Base-by-base conservation (phyloP, 2,329 filamentous ascomycete species). In the Penicillium brevicompactum region DNA sequence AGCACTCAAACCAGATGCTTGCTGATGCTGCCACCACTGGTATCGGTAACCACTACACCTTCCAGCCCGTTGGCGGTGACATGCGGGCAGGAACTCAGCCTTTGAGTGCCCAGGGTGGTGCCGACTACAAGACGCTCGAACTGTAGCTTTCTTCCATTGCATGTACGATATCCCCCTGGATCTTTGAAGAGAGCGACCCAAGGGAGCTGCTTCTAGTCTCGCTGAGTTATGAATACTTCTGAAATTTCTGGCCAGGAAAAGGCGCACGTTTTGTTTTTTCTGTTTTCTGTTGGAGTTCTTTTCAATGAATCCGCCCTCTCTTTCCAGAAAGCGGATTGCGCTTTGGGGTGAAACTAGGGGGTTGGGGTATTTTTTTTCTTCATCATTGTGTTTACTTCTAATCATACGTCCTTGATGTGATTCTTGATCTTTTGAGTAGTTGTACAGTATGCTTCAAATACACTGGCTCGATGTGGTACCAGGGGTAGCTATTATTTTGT, bases 101-200 rank as follows among this genome's bases (percentile, higher is more conserved):
- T n/a, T 62, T 75, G 63, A 77, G 74, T 43, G 69, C 70, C 4
- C 70, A 74, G 45, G 58, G 62, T n/a, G 75, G 72, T 38, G 70
- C 70, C 31, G 75, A 77, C 52, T 76, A 70, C 65, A 77, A 76
- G 58, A 69, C 68, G 32, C 69, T 76, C 56, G 76, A 78, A 40
- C 66, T 78, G 62, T 78, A 70, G 71, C 31, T 49, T 46, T 48
- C 43, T 50, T 56, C n/a, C 56, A 50, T 57, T 54, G 38, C 56
- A 63, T 66, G 63, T 67, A 68, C 53, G 58, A 67, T 63, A 64
- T 60, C 46, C 47, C 53, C 57, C 61, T 61, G 63, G 56, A 55
- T 56, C 55, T 60, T 57, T 49, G 46, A 18, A 49, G 51, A 38
- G 54, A 57, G 56, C 53, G 53, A 55, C 37, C 50, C 46, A 46